Conservation (phyloP, 2,329 filamentous ascomycete species). For the Parascedosporium putredinis region DNA sequence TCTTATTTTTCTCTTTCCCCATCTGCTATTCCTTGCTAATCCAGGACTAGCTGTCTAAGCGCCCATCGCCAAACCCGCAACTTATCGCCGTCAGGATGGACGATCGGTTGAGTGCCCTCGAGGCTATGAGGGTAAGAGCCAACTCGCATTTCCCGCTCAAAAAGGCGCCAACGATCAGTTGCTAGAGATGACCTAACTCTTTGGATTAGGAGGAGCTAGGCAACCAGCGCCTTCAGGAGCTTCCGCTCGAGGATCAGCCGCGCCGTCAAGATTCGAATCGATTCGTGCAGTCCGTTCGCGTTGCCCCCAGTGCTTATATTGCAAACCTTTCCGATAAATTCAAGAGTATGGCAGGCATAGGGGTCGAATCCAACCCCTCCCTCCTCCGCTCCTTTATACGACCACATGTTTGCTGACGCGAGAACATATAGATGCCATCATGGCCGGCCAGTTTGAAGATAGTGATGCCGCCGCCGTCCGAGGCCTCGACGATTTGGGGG, state of each 20-base stretch:
- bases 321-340: conserved; percentile 5
- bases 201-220: conserved; percentile 20
- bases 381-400: too few relatives aligned
- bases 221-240: conserved; percentile 15
- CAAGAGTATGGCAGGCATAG: neutral
- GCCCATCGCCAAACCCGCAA: neutral
- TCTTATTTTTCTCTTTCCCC: too few relatives aligned
- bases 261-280: neutral
- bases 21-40: too few relatives aligned
- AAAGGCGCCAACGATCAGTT: too few relatives aligned
- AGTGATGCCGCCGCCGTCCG: conserved; percentile 18
- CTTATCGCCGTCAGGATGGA: conserved; percentile 26
- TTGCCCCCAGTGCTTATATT: neutral
- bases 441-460: conserved; percentile 18
- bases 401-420: too few relatives aligned
- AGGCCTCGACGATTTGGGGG: conserved; percentile 17
- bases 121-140: conserved; percentile 7
- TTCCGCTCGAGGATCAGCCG: conserved; percentile 16
- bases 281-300: conserved; percentile 1
- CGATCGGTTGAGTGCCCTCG: conserved; percentile 21
- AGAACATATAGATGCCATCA: conserved; percentile 15
- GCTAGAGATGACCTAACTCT: neutral
- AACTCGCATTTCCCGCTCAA: neutral
- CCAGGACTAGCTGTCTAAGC: too few relatives aligned
- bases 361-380: too few relatives aligned